Base-by-base conservation (phyloP, 2,329 filamentous ascomycete species). In the Graphilbum sp. region DNA sequence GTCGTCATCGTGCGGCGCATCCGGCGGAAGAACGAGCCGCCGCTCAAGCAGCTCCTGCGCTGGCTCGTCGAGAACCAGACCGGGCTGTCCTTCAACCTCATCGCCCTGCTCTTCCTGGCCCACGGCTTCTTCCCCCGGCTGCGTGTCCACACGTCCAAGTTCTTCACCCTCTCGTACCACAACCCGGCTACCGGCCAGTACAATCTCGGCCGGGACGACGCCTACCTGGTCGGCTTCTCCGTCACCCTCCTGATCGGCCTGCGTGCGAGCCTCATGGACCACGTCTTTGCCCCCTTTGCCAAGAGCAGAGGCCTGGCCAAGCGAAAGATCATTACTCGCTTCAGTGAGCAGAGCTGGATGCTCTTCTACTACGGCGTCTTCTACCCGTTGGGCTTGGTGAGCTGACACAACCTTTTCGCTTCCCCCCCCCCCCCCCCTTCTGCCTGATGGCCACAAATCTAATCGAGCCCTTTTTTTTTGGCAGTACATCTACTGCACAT, bases 291-390 rank as follows among this genome's bases (percentile, higher is more conserved):
- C 17, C 90, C 88, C 7, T 59, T 92, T 40, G 87, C 81, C 32
- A 75, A 72, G 45, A 61, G 66, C 35, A 68, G 71, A 45, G 88
- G 88, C 27, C 72, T 95, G 49, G 68, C 69, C 49, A 82, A 79
- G 52, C 67, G 66, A 53, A 95, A 94, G 62, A 74, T 75, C 34
- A 63, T 79, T 42, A 73, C 83, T 35, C 73, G 90, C 41, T 93
- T 96, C 60, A 85, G 85, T 44, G 90, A 98, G 62, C 90, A 98
- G 61, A 84, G 79, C 34, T 96, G 88, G 84, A 66, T 94, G 53
- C 62, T 92, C 40, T 58, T 90, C 33, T 96, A 95, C 61, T 88
- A 88, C 57, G 62, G 63, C 34, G 63, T 78, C 39, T 88, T 87
- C 54, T 96, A 85, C 81, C 67, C 75, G 12, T 62, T 88, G 43